Base-by-base conservation (phyloP, 1,284 basidiomycete species). In the Rhizoctonia solani region DNA sequence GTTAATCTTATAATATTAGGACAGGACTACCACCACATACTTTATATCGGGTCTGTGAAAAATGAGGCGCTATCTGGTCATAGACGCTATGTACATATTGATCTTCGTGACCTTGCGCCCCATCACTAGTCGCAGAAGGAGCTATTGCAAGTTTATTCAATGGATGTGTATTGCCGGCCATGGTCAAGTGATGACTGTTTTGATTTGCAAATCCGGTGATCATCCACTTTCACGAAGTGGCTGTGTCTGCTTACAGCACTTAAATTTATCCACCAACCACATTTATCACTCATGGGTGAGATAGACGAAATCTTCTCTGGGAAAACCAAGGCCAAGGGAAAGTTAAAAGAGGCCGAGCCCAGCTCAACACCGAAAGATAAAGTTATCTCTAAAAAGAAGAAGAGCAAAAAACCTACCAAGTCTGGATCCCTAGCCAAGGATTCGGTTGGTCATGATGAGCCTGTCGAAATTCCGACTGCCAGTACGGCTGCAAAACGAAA, bases 11-110 rank as follows among this genome's bases (percentile, higher is more conserved):
- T 54, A 29, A 50, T 72, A n/a, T 39, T 11, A 11, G 32, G 32
- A 4, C 4, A 34, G 11, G 32, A 11, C 4, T 4, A 34, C 32
- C 32, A 25, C 21, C 42, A 72, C 79, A 70, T 71, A 92, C 92
- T 81, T 98, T 98, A 81, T 98, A 95, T 39, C 95, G 84, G 3
- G 95, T 98, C 16, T 89, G 88, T 5, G 93, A 93, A 76, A 98
- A 98, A 77, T 98, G 95, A 4, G 84, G 78, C 0, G 95, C 95
- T 69, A 98, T 98, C 69, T 86, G 82, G 71, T 98, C 92, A 76
- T 98, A 98, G 50, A 98, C 85, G 0, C 81, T 79, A 74, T 96
- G 93, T 0, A 96, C 93, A 73, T 93, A 87, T 69, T 78, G 77
- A 65, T 84, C 79, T 76, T 93, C 92, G 74, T 91, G 55, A 2